Percentiles rank a stretch among this genome's conserved stretches.
phyloP scores from a whole-genome alignment of 169 alveolate genomes.

The Plasmodium reichenowi region DNA sequence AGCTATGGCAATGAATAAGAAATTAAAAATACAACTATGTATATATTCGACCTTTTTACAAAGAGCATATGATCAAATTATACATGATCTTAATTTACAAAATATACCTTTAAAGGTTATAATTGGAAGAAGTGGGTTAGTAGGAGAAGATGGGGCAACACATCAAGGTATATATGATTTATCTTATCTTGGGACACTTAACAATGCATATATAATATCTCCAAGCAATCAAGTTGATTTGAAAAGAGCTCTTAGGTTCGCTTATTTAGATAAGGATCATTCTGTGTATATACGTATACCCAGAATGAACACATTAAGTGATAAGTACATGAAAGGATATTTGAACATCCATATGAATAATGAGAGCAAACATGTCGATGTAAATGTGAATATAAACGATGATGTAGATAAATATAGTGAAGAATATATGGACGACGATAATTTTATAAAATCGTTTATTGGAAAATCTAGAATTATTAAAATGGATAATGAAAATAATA shows the following conservation, averaged over 20 bases:
- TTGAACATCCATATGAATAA: conserved; percentile 23
- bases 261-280: conserved; percentile 11
- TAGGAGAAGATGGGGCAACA: conserved; percentile 91
- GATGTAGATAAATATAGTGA: background rate
- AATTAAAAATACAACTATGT: conserved; percentile 84
- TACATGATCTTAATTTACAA: conserved; percentile 89
- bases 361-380: background rate
- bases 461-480: conserved; percentile 52
- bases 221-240: conserved; percentile 87
- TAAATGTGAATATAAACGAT: too few species aligned
- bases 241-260: conserved; percentile 22
- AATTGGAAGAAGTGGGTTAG: conserved; percentile 89
- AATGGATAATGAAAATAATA: conserved; percentile 10
- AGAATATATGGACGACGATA: background rate
- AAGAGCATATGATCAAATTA: conserved; percentile 90
- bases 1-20: conserved; percentile 88
- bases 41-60: conserved; percentile 91
- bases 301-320: conserved; percentile 31
- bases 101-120: conserved; percentile 86
- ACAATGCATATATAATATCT: conserved; percentile 85
- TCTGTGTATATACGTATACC: conserved; percentile 50
- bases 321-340: conserved; percentile 14
- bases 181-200: conserved; percentile 83
- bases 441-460: background rate
- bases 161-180: conserved; percentile 92